A percentile compares a stretch with the other conserved stretches of the same genome.
These are phyloP conservation scores for Cicer arietinum DNA, from an alignment of 306 rosid genomes.

Conservation along the genomic window DNA sequence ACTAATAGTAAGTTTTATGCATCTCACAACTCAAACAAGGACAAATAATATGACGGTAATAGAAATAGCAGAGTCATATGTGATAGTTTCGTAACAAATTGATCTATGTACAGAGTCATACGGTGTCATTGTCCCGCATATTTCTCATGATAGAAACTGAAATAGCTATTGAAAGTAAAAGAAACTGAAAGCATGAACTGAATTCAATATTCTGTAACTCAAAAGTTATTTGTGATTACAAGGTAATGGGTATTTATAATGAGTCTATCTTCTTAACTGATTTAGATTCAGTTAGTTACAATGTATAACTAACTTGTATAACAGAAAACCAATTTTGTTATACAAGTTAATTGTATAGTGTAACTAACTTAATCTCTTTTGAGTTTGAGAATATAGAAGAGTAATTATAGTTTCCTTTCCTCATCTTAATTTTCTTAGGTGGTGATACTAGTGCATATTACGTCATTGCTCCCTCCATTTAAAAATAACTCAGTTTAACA, in stretches of 20 bases:
- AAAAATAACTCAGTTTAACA: too few relatives aligned
- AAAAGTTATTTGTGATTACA: background rate
- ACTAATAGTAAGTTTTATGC: background rate
- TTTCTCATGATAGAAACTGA: background rate
- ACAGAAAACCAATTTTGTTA: background rate
- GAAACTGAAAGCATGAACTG: background rate
- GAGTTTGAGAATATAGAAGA: slow-evolving; percentile 27
- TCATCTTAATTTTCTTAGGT: slow-evolving; percentile 11
- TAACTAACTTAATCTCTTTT: too few relatives aligned
- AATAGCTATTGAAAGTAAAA: background rate
- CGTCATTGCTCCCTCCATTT: background rate
- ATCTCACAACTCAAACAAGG: background rate
- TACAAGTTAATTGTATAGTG: background rate
- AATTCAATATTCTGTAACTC: background rate
- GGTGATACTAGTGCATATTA: background rate
- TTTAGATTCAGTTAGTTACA: slow-evolving; percentile 1
- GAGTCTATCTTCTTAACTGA: slow-evolving; percentile 1
- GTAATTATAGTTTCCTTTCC: slow-evolving; percentile 25
- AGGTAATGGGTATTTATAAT: background rate
- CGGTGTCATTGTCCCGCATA: background rate
- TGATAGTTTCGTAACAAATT: slow-evolving; percentile 28
- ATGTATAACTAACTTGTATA: background rate
- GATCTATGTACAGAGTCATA: background rate
- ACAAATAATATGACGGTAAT: background rate
- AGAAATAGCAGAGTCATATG: slow-evolving; percentile 1